Base-by-base conservation (phyloP, 2,329 filamentous ascomycete species). In the Orbilia javanica region DNA sequence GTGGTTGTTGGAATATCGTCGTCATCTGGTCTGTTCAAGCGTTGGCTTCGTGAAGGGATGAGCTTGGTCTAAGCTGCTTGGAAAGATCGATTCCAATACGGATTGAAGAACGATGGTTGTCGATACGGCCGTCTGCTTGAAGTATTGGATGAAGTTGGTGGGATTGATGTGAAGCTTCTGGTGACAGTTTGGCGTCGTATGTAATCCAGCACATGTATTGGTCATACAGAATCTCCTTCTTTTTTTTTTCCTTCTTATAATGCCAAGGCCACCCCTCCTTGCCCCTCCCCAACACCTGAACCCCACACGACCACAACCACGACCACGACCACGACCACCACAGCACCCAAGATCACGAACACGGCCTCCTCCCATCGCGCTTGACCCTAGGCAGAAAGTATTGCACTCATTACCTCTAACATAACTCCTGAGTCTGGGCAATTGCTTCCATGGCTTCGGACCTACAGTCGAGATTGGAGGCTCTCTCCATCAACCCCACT, bases 1-100 rank as follows among this genome's bases (percentile, higher is more conserved):
- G 90, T 84, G 94, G 92, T 86, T 96, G 93, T 87, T 97, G 94
- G 84, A 98, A 99, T 86, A 99, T 94, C 84, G 93, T 93, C 85
- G 93, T 91, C 96, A 99, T 99, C n/a, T 65, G 60, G 50, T 34
- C 39, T 44, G 22, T n/a, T 27, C 34, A 29, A 27, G 10, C 15
- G 39, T 46, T 62, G 22, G 80, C 81, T 85, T 10, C 52, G 31
- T 4, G 10, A 22, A 36, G 52, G 22, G 4, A 36, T 1, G 4
- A 15, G 20, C 25, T n/a, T 22, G 11, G 10, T 18, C 27, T 11
- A n/a, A 50, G 10, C 20, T 5, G 52, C 8, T 20, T 44, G 42
- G 6, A 13, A 20, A 10, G 42, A 27, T 25, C 20, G 20, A 42
- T 36, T 57, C 29, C 8, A 22, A 22, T n/a, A 34, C 13, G 52